Conservation (phyloP, 2,329 filamentous ascomycete species). For the Fusarium palustre region DNA sequence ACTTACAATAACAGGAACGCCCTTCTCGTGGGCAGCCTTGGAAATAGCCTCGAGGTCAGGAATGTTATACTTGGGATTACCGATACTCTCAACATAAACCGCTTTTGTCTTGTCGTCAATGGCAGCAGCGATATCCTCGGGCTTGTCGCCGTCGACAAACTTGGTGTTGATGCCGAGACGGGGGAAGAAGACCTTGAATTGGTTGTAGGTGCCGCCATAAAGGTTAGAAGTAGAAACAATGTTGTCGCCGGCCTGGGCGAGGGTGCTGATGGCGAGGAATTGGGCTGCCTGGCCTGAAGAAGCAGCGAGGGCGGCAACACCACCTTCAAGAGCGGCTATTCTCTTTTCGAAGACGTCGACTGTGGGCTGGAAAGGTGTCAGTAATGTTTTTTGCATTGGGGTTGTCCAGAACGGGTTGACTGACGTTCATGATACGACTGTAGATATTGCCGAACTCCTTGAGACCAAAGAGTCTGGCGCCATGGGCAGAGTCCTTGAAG, state of each 20-base stretch:
- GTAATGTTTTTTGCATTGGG: not conserved
- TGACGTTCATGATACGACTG: slow-evolving; percentile 92
- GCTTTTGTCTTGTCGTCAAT: slow-evolving; percentile 97
- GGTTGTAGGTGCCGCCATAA: slow-evolving; percentile 97
- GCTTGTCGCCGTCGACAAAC: slow-evolving; percentile 84
- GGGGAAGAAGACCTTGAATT: slow-evolving; percentile 91
- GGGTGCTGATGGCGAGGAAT: slow-evolving; percentile 86
- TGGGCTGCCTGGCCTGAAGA: slow-evolving; percentile 91
- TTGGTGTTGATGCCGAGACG: slow-evolving; percentile 89
- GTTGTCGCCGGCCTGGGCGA: slow-evolving; percentile 92
- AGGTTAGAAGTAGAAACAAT: slow-evolving; percentile 91
- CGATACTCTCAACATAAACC: slow-evolving; percentile 90
- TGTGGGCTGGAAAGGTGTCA: slow-evolving; percentile 72
- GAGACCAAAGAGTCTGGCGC: slow-evolving; percentile 92
- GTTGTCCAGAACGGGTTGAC: slow-evolving; percentile 45
- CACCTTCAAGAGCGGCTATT: slow-evolving; percentile 94
- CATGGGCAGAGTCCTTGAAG: slow-evolving; percentile 97
- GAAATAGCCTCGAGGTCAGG: slow-evolving; percentile 90
- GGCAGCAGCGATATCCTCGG: slow-evolving; percentile 80
- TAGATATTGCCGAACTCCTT: slow-evolving; percentile 99
- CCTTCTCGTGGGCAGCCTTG: slow-evolving; percentile 77
- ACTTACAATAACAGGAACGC: slow-evolving; percentile 72
- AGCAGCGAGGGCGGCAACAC: slow-evolving; percentile 85
- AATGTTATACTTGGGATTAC: slow-evolving; percentile 93
- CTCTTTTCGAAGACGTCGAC: slow-evolving; percentile 97